Base-by-base conservation (phyloP, 768 basidiomycete genomes). In the Heimioporus sp. region DNA sequence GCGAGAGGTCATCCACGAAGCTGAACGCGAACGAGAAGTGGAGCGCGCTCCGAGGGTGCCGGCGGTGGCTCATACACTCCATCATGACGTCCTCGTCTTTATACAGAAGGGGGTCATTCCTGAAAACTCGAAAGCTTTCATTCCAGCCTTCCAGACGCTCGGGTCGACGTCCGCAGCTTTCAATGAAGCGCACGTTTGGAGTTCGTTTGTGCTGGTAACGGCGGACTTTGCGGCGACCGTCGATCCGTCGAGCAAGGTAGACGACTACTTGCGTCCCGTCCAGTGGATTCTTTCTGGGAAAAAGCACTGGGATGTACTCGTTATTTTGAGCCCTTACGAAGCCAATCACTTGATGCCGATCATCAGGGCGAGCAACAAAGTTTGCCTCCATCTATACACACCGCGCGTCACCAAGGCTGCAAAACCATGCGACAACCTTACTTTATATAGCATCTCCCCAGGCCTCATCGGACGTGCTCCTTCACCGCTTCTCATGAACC, bases 1-100 rank as follows among this genome's bases (percentile, higher is more conserved):
- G 54, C 63, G 77, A 42, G 76, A 79, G 51, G 65, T 78, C 17
- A 56, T 55, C 7, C 72, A 74, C 35, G 77, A 79, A 54, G 62
- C 71, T 8, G 76, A 78, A 52, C 56, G 58, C n/a, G 75, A 78
- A 57, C 55, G 58, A 3, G 63, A 79, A 37, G 21, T 52, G 17
- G 46, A 49, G 21, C 44, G 41, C 0, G 32, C 53, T 12, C 20
- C 39, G 8, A 54, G 24, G 21, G 43, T 42, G 21, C 15, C 32
- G 2, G 34, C 53, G 4, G 48, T 48, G 2, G 13, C 20, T 30
- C 53, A 54, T 37, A 19, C 40, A 3, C 10, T 52, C 17, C 45
- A 46, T 43, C 40, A 11, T 5, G 51, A 52, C 21, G 45, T 52
- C 13, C 13, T 37, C 12, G 5, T 19, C 9, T 54, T 54, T 28